Base-by-base conservation (phyloP, 768 basidiomycete species). In the Cyclocybe aegerita region DNA sequence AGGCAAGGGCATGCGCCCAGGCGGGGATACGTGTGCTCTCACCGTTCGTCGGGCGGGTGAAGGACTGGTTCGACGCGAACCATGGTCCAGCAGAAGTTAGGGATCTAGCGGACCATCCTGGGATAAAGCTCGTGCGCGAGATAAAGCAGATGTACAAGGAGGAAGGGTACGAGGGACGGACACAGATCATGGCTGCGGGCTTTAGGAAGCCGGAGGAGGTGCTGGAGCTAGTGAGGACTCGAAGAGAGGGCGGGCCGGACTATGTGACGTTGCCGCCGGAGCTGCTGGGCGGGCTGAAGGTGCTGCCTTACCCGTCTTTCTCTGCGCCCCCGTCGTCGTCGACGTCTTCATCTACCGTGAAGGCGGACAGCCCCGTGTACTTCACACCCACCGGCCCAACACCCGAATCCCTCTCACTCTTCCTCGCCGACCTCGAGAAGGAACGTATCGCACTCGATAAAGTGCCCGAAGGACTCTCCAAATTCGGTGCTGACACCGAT, bases 1-100 rank as follows among this genome's bases (percentile, higher is more conserved):
- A 73, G 42, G 71, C 71, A 6, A 44, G 66, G 15, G 71, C 70
- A 12, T 71, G 69, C 17, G 71, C 70, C 0, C 66, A 71, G 44
- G 70, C 71, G 0, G 65, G 68, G 7, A 55, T 64, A 9, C 49
- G 65, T 0, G 68, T 71, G 14, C 62, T 71, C 16, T 71, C 69
- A 1, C 68, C 69, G 1, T 72, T 71, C 58, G 62, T 73, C 8
- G 71, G 71, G n/a, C 60, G 70, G 16, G 70, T 73, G 36, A 69
- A 69, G 55, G 71, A 71, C 51, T 72, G 70, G 69, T 72, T 67
- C 64, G 56, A 62, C 15, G 63, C 62, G 6, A 55, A 40, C 9
- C 50, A 48, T 34, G 15, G 47, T 16, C 36, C 50, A 43, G 34
- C 47, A 44, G 51, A 54, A 34, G 42, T 41, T 17, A 17, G 49